Conservation (phyloP, 2,329 filamentous ascomycete genomes). For the Grosmannia huntii region DNA sequence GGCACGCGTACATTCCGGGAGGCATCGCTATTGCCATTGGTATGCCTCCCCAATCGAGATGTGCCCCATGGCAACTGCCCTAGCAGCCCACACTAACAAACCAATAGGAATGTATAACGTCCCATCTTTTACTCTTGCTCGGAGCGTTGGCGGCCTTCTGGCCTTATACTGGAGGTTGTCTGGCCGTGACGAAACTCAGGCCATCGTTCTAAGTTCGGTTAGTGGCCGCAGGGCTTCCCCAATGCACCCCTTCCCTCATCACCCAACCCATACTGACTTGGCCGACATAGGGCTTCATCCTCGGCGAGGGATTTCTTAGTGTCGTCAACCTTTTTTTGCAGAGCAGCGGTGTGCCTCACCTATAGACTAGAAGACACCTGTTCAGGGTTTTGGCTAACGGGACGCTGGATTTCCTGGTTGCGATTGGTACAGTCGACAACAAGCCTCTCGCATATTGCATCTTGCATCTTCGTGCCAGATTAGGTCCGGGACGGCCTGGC, state of each 20-base stretch:
- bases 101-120: constrained; percentile 83
- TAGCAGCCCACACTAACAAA: background rate
- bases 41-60: constrained; percentile 18
- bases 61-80: background rate
- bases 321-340: constrained; percentile 81
- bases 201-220: constrained; percentile 76
- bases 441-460: background rate
- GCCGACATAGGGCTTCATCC: constrained; percentile 57
- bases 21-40: constrained; percentile 93
- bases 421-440: background rate
- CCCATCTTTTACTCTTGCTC: constrained; percentile 84
- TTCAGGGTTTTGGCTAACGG: background rate
- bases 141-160: constrained; percentile 63
- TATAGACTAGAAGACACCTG: background rate
- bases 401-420: background rate
- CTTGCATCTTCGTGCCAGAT: no score
- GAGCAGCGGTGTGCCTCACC: constrained; percentile 33
- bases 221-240: constrained; percentile 14
- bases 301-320: constrained; percentile 84
- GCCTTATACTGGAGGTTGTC: constrained; percentile 64
- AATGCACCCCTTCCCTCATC: background rate
- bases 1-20: constrained; percentile 71
- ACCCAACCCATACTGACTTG: constrained; percentile 2
- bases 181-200: constrained; percentile 51
- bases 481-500: background rate